Base-by-base conservation (phyloP, 73 alveolate species). In the Stentor roeselii region DNA sequence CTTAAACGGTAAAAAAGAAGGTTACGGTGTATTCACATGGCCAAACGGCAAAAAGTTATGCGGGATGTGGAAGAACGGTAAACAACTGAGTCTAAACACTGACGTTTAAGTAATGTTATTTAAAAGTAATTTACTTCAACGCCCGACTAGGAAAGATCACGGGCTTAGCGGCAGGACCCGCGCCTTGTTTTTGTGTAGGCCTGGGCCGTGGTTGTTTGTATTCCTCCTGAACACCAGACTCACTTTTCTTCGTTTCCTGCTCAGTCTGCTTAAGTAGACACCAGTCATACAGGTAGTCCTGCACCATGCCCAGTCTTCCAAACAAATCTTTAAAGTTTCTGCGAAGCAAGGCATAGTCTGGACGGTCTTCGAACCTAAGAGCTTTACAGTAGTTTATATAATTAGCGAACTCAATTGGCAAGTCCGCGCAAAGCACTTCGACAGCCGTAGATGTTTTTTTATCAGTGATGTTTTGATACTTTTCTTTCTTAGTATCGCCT, bases 401-500 rank as follows among this genome's bases (percentile, higher is more conserved):
- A 4, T 80, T 59, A 3, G 86, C 89, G 82, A 85, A 75, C 85
- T 93, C 38, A 90, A 42, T 34, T 90, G 84, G 84, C 86, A 93
- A 36, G 90, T 77, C 82, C 90, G 41, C 58, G 88, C 96, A 92
- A 88, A 95, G 34, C 95, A 96, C 36, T 76, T 93, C 98, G 39
- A 93, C 84, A 32, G 98, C 85, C 31, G 95, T 91, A 30, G 83
- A 60, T 42, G 74, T 50, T 84, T 93, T 93, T 89, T 86, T 93
- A 15, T 93, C 95, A 84, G 86, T 75, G 27, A 95, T 92, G 60
- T 84, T 92, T 76, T 86, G 86, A 85, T 93, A 93, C 78, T 95
- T 95, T 42, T 95, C 97, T 38, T 93, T 93, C 78, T 90, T 94
- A 0, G 93, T 90, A 74, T 92, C 86, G 1, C 96, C 98, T 67